Evolutionary conservation across 768 basidiomycete genomes (phyloP), one percentile per base, ranked within the genome.

Genomic region (Pleurotus ostreatus): DNA sequence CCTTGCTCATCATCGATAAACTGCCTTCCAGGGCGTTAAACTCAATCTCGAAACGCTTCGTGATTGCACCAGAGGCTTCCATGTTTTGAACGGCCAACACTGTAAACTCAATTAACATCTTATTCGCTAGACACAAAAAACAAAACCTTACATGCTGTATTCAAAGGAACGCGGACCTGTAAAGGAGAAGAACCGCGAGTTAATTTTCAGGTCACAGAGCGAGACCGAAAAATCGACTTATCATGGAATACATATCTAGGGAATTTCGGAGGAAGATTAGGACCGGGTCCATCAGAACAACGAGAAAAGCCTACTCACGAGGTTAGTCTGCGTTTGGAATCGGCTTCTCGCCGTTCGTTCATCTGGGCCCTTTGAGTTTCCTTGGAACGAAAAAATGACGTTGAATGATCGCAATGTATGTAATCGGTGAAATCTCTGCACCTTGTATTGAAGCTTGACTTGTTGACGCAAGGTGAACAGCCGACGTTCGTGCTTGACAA

Each of bases 41-140:
- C 72, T 92, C 89, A 49, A 91, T 80, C 49, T 81, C 80, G 62
- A 88, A 81, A 23, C 80, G 76, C 57, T 79, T 79, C 5, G 77
- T 72, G 49, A 91, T 79, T 1, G 78, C 74, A 13, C 83, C 77
- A 4, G 78, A 75, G 0, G 85, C 87, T 57, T 85, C 80, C 76
- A 91, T 81, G 62, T 92, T 91, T 71, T 92, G 90, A 4, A 90
- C 84, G 0, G 89, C 87, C 37, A 91, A 73, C 5, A 89, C 67
- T 69, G 37, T 18, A 20, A 40, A 15, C 13, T 41, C 23, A 1
- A 3, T 48, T 57, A 48, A 40, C 9, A 8, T 3, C 30, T 34
- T 9, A 34, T 34, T 34, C 9, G 11, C 30, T 34, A 34, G 9
- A 9, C 30, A 11, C 26, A 0, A 9, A 11, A 34, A 34, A 34